These are phyloP conservation scores for Apocynum venetum DNA, from an alignment of 257 asterid genomes.

Conservation along the genomic window DNA sequence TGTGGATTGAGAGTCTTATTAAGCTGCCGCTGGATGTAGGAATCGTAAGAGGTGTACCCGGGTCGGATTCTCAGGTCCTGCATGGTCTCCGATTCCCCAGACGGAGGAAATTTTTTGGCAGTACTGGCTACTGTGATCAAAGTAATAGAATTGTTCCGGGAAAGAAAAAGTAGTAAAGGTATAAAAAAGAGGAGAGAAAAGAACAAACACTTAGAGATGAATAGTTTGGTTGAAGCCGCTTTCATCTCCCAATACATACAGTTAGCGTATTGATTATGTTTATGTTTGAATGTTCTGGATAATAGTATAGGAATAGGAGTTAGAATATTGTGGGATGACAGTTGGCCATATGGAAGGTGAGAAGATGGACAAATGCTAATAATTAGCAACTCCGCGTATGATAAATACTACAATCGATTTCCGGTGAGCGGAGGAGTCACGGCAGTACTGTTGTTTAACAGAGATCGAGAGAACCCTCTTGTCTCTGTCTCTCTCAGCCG, in stretches of 20 bases:
- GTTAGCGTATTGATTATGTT: too few species aligned
- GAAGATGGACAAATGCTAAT: not conserved
- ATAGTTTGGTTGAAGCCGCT: constrained; percentile 19
- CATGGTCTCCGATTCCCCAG: not conserved
- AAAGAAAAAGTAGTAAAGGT: constrained; percentile 29
- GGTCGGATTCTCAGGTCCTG: constrained; percentile 65
- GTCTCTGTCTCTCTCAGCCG: not conserved
- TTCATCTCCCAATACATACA: constrained; percentile 19
- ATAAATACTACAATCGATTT: not conserved
- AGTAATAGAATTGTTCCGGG: constrained; percentile 7
- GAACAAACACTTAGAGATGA: constrained; percentile 23
- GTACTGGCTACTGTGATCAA: not conserved
- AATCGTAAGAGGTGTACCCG: constrained; percentile 65
- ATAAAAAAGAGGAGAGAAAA: constrained; percentile 28
- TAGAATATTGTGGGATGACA: not conserved
- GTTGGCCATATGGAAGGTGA: not conserved
- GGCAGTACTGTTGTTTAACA: not conserved
- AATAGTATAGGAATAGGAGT: too few species aligned
- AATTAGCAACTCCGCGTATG: not conserved
- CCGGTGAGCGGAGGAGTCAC: not conserved
- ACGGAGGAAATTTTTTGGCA: constrained; percentile 11
- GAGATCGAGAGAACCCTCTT: not conserved
- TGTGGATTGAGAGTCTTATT: constrained; percentile 84
- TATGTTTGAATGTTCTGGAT: too few species aligned
- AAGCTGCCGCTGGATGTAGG: constrained; percentile 67